A percentile compares a stretch with the other conserved stretches of the same genome.
Evolutionary conservation across 768 basidiomycete genomes (phyloP).

Genomic region (Amanita muscaria): DNA sequence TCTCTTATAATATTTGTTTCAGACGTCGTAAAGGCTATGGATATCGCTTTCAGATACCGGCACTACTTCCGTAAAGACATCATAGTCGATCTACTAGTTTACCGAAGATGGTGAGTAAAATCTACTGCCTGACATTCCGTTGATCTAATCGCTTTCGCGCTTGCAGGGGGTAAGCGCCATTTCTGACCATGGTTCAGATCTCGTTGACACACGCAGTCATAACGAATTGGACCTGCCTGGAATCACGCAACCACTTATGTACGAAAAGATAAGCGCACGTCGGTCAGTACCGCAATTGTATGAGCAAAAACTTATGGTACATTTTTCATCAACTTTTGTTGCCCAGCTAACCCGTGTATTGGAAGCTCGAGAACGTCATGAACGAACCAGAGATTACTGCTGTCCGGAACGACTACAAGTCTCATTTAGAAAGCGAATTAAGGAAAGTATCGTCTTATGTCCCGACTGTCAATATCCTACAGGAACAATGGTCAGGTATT

Average conservation of each 20-base stretch:
- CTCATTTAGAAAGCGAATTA: constrained; percentile 56
- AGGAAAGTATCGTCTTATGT: constrained; percentile 35
- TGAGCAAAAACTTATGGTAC: constrained; percentile 67
- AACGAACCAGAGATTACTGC: constrained; percentile 37
- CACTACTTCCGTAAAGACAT: constrained; percentile 87
- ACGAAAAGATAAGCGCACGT: constrained; percentile 73
- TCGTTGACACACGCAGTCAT: constrained; percentile 38
- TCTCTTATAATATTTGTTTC: neutral
- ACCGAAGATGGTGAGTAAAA: constrained; percentile 60
- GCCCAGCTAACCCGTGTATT: constrained; percentile 14
- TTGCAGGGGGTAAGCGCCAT: constrained; percentile 30
- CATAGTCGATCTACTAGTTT: constrained; percentile 83
- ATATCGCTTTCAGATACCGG: constrained; percentile 82
- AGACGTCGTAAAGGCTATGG: constrained; percentile 82
- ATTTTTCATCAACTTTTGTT: neutral
- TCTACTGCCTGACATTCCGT: neutral
- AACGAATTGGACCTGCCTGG: constrained; percentile 85
- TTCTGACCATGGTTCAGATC: neutral
- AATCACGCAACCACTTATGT: constrained; percentile 88
- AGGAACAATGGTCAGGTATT: constrained; percentile 60
- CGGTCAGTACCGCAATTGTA: constrained; percentile 75
- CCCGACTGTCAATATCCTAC: constrained; percentile 46
- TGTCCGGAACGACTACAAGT: constrained; percentile 51
- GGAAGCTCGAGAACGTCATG: constrained; percentile 37
- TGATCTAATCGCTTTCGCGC: neutral